Base-by-base conservation (phyloP, 805 yeast genomes). In the Candida palmyrensis region DNA sequence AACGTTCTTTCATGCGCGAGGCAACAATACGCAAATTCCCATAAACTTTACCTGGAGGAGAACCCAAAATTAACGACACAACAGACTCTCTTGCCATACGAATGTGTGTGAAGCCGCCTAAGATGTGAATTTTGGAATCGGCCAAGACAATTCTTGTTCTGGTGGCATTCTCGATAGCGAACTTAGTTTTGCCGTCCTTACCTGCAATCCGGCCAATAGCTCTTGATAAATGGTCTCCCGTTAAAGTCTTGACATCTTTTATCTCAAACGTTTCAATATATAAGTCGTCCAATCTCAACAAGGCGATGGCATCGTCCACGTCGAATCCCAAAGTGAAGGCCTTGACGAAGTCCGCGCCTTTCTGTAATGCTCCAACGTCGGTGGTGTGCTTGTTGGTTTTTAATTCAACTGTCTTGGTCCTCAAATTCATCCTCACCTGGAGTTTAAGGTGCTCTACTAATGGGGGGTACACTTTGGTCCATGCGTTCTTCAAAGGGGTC, bases 161-260 rank as follows among this genome's bases (percentile, higher is more conserved):
- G 15, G 97, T 90, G 12, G 98, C 97, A 55, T 92, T 92, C 63
- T 92, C 99, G 53, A 92, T 92, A 20, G 98, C 97, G 59, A 90
- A 92, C 66, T 90, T 92, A 41, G 97, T 92, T 63, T 89, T 90
- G 54, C 99, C 99, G 56, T 92, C 99, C 56, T 92, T 94, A 60
- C 99, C 99, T 10, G 99, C 98, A 61, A 92, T 92, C 73, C 99
- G 87, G 53, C 98, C 99, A 57, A 92, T 92, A 6, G 99, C 98
- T 73, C 99, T 82, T 33, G 96, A 83, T 56, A 92, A 71, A 75
- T 92, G 98, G 63, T 92, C 98, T 18, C 97, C 98, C 18, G 78
- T 79, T 46, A 92, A 68, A 4, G 97, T 90, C 63, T 92, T 94
- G 37, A 92, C 97, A 61, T 92, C 99, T 58, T 92, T 92, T 49